These are phyloP conservation scores for Tetrastigma voinierianum DNA, from an alignment of 164 flowering plant species.

Conservation along the genomic window DNA sequence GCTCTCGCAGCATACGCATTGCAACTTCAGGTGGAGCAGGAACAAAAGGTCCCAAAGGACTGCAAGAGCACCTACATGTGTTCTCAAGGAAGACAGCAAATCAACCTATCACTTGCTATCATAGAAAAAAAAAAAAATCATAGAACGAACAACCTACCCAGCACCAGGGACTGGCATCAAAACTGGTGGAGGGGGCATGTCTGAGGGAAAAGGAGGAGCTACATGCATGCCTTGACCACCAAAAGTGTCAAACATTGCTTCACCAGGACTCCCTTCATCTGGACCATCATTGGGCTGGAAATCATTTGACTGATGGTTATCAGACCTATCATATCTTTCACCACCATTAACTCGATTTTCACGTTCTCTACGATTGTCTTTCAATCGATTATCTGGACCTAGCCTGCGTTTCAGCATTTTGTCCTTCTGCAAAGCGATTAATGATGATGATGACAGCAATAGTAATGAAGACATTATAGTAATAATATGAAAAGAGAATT, in stretches of 20 bases:
- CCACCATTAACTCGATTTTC: slow-evolving; percentile 53
- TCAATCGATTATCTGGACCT: slow-evolving; percentile 58
- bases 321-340: slow-evolving; percentile 76
- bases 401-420: slow-evolving; percentile 60
- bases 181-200: slow-evolving; percentile 86
- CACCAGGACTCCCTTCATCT: slow-evolving; percentile 68
- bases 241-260: slow-evolving; percentile 69
- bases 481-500: too few species aligned
- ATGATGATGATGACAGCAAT: too few species aligned
- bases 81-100: background rate
- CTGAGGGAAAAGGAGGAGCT: slow-evolving; percentile 73
- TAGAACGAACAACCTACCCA: slow-evolving; percentile 58
- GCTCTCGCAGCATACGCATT: slow-evolving; percentile 90
- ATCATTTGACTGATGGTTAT: slow-evolving; percentile 64
- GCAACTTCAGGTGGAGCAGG: slow-evolving; percentile 99
- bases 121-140: background rate
- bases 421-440: slow-evolving; percentile 68
- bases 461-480: too few species aligned
- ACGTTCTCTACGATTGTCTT: slow-evolving; percentile 64
- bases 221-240: slow-evolving; percentile 74
- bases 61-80: slow-evolving; percentile 28
- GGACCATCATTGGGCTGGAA: slow-evolving; percentile 51
- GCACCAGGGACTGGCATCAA: slow-evolving; percentile 99
- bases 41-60: slow-evolving; percentile 98
- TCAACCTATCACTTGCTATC: too few species aligned